A percentile compares a stretch with the other conserved stretches of the same genome.
These are phyloP conservation scores for Cryphonectria japonica DNA, from an alignment of 2,329 filamentous ascomycete genomes.

Conservation along the genomic window DNA sequence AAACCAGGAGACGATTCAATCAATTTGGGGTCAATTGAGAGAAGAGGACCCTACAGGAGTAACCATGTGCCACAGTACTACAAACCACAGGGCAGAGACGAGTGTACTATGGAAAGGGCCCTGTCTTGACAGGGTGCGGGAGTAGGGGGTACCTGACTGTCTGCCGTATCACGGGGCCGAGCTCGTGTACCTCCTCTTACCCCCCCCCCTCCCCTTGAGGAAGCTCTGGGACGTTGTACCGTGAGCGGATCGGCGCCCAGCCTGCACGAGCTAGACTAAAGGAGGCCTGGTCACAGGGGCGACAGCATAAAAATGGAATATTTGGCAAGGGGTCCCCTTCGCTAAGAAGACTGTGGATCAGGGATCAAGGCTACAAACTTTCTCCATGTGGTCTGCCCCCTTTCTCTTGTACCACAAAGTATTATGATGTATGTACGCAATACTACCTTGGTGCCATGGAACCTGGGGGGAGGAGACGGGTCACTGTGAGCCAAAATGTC, in stretches of 20 bases:
- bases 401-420: not conserved
- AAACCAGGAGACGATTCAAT: not conserved
- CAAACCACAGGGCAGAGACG: not conserved
- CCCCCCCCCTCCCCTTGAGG: not conserved
- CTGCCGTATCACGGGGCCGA: conserved; percentile 15
- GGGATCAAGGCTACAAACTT: conserved; percentile 8
- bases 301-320: conserved; percentile 29
- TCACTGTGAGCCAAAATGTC: not conserved
- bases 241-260: conserved; percentile 12
- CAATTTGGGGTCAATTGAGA: not conserved
- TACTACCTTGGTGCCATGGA: not conserved
- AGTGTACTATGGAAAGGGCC: too few relatives aligned
- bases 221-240: conserved; percentile 3
- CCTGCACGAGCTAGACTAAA: not conserved
- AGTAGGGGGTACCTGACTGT: conserved; percentile 13
- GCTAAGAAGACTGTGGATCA: not conserved
- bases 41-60: not conserved
- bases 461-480: not conserved
- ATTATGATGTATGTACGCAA: conserved; percentile 1
- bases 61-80: not conserved
- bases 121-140: not conserved
- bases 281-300: conserved; percentile 21
- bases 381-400: conserved; percentile 6
- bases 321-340: conserved; percentile 14
- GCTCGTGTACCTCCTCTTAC: not conserved